Evolutionary conservation across 2,329 filamentous ascomycete genomes (phyloP).

Genomic region (Fusarium anguioides): DNA sequence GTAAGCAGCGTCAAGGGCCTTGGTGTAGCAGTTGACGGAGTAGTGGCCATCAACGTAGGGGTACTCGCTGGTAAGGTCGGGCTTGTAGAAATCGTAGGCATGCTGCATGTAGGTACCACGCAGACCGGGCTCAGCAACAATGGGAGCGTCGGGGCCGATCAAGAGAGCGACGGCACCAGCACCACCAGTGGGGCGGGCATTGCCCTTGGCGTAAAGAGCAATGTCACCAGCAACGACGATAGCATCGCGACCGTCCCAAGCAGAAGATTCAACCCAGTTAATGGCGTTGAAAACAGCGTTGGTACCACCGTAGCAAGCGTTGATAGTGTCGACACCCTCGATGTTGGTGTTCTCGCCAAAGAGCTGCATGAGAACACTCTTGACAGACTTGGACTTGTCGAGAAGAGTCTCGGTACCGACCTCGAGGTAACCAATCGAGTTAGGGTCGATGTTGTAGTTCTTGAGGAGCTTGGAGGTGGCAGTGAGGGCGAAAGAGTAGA

Average conservation of each 20-base stretch:
- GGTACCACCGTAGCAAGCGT: slow-evolving; percentile 88
- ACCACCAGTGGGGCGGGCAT: slow-evolving; percentile 83
- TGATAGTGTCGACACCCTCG: slow-evolving; percentile 84
- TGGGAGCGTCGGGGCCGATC: slow-evolving; percentile 80
- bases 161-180: slow-evolving; percentile 83
- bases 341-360: slow-evolving; percentile 86
- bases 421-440: slow-evolving; percentile 82
- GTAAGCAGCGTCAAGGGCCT: slow-evolving; percentile 84
- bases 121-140: slow-evolving; percentile 81
- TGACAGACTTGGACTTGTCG: slow-evolving; percentile 92
- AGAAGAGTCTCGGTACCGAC: slow-evolving; percentile 87
- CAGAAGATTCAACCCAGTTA: slow-evolving; percentile 89
- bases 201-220: slow-evolving; percentile 86
- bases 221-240: slow-evolving; percentile 86
- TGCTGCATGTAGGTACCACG: slow-evolving; percentile 85
- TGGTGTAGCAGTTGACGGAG: slow-evolving; percentile 83
- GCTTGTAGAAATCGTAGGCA: slow-evolving; percentile 92
- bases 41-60: slow-evolving; percentile 87
- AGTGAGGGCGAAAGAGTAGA: slow-evolving; percentile 87
- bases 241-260: slow-evolving; percentile 85
- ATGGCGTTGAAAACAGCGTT: slow-evolving; percentile 85
- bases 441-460: slow-evolving; percentile 85
- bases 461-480: slow-evolving; percentile 80
- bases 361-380: slow-evolving; percentile 88
- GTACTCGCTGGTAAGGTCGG: slow-evolving; percentile 87